Base-by-base conservation (phyloP, 2,329 filamentous ascomycete species). In the Grosmannia clavigera region DNA sequence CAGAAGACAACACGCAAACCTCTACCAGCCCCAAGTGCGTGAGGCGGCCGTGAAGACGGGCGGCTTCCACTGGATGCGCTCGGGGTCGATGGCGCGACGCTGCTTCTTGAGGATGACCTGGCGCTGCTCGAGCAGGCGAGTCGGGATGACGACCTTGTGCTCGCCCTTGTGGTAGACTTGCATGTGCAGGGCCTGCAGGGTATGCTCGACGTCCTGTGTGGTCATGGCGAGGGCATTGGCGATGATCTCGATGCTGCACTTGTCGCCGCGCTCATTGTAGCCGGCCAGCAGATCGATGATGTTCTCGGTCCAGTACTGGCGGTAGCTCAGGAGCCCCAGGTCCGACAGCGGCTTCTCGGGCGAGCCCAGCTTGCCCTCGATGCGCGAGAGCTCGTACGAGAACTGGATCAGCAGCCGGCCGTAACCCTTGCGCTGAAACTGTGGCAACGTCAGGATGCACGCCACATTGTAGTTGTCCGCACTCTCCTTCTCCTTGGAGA, bases 391-490 rank as follows among this genome's bases (percentile, higher is more conserved):
- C 70, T 97, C 92, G 74, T 99, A 99, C 5, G 90, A 96, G 74
- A 99, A 97, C 65, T 95, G 91, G 67, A 99, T 99, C 61, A 99
- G 81, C 14, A 99, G 79, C 62, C 90, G 86, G 29, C 95, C 94
- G 67, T 94, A 96, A 0, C 94, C 94, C 69, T 95, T 94, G 29
- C 94, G 84, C 73, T 99, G 94, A 67, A 95, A 97, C 70, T 99
- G 95, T 0, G 94, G 94, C 3, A 99, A 78, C 0, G 94, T 99
- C 61, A 99, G 78, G 70, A 99, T 99, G 81, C 95, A 99, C 5
- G 94, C 95, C 38, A 99, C 87, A 70, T 99, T 99, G 80, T 97
- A 99, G 35, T 89, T 90, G 68, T 99, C 95, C 0, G 91, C 91
- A 48, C 88, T 92, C 73, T 99, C 94, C 67, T 99, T 99, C 72